These are phyloP conservation scores for Omphalea diandra DNA, from an alignment of 441 rosid species.

Conservation along the genomic window DNA sequence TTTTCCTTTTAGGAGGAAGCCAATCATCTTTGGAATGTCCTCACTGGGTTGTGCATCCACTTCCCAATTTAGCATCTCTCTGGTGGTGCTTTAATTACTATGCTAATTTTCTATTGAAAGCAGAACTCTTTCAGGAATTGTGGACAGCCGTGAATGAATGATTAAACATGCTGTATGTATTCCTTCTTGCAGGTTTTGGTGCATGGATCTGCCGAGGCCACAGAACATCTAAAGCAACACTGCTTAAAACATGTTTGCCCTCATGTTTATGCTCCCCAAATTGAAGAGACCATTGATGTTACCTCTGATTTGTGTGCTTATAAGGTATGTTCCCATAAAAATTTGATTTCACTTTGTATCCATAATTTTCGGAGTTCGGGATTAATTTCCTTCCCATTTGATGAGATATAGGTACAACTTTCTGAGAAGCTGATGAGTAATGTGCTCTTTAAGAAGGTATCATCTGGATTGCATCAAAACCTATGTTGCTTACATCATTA, in stretches of 20 bases:
- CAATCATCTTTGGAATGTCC: not conserved
- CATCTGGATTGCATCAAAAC: not conserved
- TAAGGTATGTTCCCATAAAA: slow-evolving; percentile 45
- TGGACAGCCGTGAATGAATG: not conserved
- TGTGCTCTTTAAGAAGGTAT: slow-evolving; percentile 91
- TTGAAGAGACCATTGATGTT: slow-evolving; percentile 89
- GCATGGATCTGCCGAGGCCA: slow-evolving; percentile 96
- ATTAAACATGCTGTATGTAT: slow-evolving; percentile 2
- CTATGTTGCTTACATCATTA: not conserved
- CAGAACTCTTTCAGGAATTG: not conserved
- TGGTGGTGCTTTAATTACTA: not conserved
- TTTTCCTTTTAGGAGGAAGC: not conserved
- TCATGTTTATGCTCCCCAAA: slow-evolving; percentile 87
- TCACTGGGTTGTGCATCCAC: not conserved
- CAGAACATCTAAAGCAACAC: slow-evolving; percentile 96
- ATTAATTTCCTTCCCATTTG: slow-evolving; percentile 23
- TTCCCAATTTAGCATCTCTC: not conserved
- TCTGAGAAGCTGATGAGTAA: slow-evolving; percentile 97
- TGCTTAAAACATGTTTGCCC: slow-evolving; percentile 83
- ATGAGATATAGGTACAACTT: slow-evolving; percentile 72
- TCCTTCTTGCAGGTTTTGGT: slow-evolving; percentile 73
- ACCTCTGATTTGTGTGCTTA: slow-evolving; percentile 97
- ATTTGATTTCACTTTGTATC: slow-evolving; percentile 7
- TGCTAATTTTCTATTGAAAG: not conserved
- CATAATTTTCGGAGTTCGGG: slow-evolving; percentile 8